Evolutionary conservation across 1,139 yeast genomes (phyloP).

Genomic region (Arxiozyma telluris): DNA sequence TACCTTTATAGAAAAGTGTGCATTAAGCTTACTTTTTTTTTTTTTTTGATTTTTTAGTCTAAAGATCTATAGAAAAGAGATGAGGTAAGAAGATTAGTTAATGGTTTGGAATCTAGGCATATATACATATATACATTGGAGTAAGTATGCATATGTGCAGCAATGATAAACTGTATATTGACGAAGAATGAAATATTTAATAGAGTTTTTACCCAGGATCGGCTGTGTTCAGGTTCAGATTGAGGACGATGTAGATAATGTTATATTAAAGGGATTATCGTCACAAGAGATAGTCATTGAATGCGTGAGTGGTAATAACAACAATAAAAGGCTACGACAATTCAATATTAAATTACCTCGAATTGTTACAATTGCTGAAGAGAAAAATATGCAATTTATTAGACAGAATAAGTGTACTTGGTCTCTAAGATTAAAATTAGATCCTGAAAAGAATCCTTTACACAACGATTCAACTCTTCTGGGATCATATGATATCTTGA

Average conservation of each 20-base stretch:
- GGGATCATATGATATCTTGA: neutral
- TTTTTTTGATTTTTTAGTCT: too few species aligned
- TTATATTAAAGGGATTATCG: conserved; percentile 2
- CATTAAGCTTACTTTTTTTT: too few species aligned
- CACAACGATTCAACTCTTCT: neutral
- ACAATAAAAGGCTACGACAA: too few species aligned
- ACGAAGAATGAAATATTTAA: conserved; percentile 4
- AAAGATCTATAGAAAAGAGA: too few species aligned
- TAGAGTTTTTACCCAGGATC: conserved; percentile 15
- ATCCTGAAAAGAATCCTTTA: neutral
- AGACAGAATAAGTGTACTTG: neutral
- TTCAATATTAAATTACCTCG: neutral
- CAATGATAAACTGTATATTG: neutral
- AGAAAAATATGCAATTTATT: neutral
- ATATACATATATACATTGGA: too few species aligned
- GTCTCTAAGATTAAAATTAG: conserved; percentile 2
- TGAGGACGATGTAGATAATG: conserved; percentile 5
- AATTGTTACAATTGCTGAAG: neutral
- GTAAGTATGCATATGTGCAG: too few species aligned
- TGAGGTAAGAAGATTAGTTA: too few species aligned
- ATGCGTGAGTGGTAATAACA: neutral
- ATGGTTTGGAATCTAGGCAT: too few species aligned
- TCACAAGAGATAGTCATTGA: neutral
- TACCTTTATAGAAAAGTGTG: too few species aligned
- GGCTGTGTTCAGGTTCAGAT: conserved; percentile 11